Evolutionary conservation across 805 yeast genomes (phyloP), one percentile per base, ranked within the genome.

Genomic region (Ogataea ramenticola): DNA sequence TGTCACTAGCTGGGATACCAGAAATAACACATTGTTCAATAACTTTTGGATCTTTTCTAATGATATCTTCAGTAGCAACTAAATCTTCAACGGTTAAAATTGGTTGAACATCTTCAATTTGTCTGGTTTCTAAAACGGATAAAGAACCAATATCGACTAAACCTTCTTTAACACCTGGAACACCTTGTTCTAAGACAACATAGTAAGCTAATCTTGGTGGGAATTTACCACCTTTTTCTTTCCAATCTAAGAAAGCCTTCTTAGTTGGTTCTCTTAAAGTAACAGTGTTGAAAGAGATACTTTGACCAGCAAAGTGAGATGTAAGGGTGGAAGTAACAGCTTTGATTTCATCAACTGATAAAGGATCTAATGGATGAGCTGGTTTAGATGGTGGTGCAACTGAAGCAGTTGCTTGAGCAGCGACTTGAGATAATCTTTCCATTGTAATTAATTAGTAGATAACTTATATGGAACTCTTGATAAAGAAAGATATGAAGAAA

Each of bases 221-320:
- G 20, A 69, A 45, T n/a, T 80, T 70, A 21, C 82, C 82, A 45
- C 65, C 66, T 40, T 70, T 59, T 51, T 80, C 85, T 53, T 74
- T 78, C 89, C 89, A 83, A 40, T 69, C 73, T 49, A 79, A 71
- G 65, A 68, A 82, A 7, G 75, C 77, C 47, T 66, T 67, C 63
- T 83, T 84, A 47, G 78, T 65, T 49, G 91, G 91, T 65, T 84
- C 91, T 56, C 77, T 73, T 44, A 84, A 65, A 34, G 89, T 79
- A 49, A 84, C 71, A 31, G 86, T 80, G 65, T 83, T 84, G 71
- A 82, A 83, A 33, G 71, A 56, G 47, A 82, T 66, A 11, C 39
- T 45, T 41, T 61, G 67, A 19, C 75, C 76, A 39, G 65, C 58
- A 53, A 69, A 78, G 48, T 74, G 58, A 21, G 66, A 63, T 58